Evolutionary conservation across 192 early-diverging fungal genomes (phyloP), one percentile per base, ranked within the genome.

Genomic region (Backusella westeae): DNA sequence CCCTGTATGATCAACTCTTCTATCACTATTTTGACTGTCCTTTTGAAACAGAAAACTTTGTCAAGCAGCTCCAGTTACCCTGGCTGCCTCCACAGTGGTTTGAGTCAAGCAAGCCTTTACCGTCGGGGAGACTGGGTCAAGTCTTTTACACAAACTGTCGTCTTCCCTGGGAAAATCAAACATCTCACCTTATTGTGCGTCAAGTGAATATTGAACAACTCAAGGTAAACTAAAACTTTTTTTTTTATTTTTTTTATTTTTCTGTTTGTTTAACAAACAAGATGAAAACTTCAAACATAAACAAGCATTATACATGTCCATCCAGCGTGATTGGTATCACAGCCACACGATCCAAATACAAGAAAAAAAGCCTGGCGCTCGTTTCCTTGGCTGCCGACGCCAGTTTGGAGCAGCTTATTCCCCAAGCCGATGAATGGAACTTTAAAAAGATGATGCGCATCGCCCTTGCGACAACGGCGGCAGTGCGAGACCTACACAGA

Each of bases 41-140:
- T 6, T 23, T 38, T 39, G 68, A 69, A 38, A 69, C 38, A 5
- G 68, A 69, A 14, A 38, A 41, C 19, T 39, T 41, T 12, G 38
- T 69, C 23, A n/a, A 5, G 10, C 68, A 41, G 9, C 68, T 69
- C 9, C n/a, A 69, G 7, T 19, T 39, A 4, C 68, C 68, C 1
- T 69, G 68, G 68, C 5, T 39, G 4, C 68, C 68, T 39, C 68
- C 68, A 41, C 68, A 69, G 19, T 69, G 68, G 68, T 69, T 69
- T 21, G 68, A 69, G 19, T 9, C 34, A 2, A 38, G 68, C 4
- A 69, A 69, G 21, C 15, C 68, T 4, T 39, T 69, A 69, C 68
- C 68, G 9, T 69, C 68, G 5, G 68, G 68, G 1, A 35, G 68
- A 21, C n/a, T 69, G 19, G 68, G 68, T 2, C 68, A 69, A 26